Evolutionary conservation across 192 early-diverging fungal species (phyloP).

Genomic region (Coemansia sp.): DNA sequence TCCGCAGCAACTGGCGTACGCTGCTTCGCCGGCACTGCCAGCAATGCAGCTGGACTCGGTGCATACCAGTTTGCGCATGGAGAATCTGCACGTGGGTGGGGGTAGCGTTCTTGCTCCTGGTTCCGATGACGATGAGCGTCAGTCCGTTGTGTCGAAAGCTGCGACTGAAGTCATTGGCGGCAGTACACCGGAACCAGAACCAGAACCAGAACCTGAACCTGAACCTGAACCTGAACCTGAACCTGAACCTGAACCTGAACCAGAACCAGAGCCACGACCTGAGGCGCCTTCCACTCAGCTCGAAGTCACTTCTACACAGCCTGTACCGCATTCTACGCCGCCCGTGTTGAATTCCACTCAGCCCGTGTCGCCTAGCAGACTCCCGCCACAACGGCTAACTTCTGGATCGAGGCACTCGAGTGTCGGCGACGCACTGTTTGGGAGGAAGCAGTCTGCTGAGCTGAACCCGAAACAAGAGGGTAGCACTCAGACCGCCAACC

Average conservation of each 20-base stretch:
- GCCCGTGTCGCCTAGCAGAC: constrained; percentile 31
- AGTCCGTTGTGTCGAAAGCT: neutral
- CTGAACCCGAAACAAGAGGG: neutral
- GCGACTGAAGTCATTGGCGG: neutral
- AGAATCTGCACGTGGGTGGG: neutral
- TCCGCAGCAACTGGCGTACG: neutral
- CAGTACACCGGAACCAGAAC: neutral
- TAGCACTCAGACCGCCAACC: neutral
- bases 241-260: no score
- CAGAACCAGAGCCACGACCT: no score
- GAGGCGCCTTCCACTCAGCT: neutral
- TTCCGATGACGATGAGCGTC: neutral
- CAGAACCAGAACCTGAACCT: no score
- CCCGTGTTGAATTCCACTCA: constrained; percentile 12
- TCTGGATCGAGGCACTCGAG: constrained; percentile 2
- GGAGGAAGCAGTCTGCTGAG: neutral
- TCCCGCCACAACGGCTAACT: constrained; percentile 11
- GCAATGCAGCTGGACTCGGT: neutral
- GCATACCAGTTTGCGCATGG: neutral
- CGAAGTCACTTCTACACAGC: no score
- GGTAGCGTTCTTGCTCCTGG: neutral
- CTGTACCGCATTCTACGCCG: no score
- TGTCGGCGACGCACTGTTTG: neutral
- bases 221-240: no score
- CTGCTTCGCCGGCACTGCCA: neutral